Conservation (phyloP, 192 early-diverging fungal species). For the Lobosporangium transversale region DNA sequence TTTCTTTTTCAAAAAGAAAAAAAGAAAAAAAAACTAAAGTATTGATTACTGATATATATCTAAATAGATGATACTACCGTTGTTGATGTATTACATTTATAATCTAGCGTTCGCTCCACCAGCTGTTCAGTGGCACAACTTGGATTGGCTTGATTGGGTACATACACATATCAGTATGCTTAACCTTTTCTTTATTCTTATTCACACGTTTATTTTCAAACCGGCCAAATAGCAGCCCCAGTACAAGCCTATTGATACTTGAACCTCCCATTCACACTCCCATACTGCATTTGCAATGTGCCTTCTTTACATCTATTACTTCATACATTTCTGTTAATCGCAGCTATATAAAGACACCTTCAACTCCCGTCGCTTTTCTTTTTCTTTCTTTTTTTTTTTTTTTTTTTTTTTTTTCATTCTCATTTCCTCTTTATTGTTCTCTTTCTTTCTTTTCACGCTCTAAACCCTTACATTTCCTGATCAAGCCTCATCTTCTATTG, state of each 20-base stretch:
- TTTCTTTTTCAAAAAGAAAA: no score
- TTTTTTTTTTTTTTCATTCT: no score
- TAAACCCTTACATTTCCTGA: neutral
- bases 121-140: no score
- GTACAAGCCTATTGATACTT: neutral
- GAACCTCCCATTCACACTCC: neutral
- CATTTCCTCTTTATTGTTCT: neutral
- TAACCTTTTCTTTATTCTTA: neutral
- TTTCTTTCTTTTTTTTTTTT: slow-evolving; percentile 2
- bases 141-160: no score
- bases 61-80: no score
- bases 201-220: neutral
- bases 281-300: neutral
- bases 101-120: no score
- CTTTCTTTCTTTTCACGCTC: neutral
- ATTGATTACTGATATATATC: no score
- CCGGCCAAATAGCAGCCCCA: no score
- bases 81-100: no score
- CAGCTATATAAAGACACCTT: neutral
- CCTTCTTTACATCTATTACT: neutral
- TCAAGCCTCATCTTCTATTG: neutral
- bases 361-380: neutral
- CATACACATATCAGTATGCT: no score
- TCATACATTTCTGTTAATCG: neutral
- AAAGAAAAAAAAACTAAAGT: no score